phyloP scores from a whole-genome alignment of 257 asterid species.

The Nicotiana knightiana region DNA sequence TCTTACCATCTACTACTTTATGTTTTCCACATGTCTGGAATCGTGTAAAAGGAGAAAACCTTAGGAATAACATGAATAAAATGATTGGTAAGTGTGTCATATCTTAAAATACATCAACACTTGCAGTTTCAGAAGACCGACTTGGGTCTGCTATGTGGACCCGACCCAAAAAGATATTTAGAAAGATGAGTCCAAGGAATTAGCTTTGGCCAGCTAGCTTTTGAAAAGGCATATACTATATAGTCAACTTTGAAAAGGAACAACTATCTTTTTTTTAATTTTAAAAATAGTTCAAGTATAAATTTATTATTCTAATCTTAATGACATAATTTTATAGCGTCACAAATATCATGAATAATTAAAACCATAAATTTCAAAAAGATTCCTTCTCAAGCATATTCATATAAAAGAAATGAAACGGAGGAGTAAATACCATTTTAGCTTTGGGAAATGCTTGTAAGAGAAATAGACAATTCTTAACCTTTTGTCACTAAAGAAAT shows the following conservation, averaged over 20 bases:
- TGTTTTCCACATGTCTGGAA: conserved; percentile 10
- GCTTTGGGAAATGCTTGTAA: neutral
- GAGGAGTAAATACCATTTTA: neutral
- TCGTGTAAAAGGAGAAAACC: conserved; percentile 40
- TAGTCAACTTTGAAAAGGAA: neutral
- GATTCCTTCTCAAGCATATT: neutral
- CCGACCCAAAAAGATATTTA: neutral
- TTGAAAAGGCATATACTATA: neutral
- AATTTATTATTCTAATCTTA: neutral
- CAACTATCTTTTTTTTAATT: too few species aligned
- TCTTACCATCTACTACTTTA: neutral
- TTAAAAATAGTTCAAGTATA: neutral
- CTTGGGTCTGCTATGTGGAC: conserved; percentile 10
- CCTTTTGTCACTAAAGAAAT: neutral
- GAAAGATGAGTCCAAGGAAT: neutral
- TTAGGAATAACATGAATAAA: conserved; percentile 31
- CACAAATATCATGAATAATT: neutral
- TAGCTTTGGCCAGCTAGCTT: neutral
- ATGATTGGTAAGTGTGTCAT: conserved; percentile 24
- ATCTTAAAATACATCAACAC: conserved; percentile 24
- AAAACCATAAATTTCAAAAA: neutral
- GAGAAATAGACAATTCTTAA: neutral
- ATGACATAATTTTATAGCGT: neutral
- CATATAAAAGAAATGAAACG: neutral
- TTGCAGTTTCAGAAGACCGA: neutral